These are phyloP conservation scores for Umbilicus rupestris DNA, from an alignment of 164 flowering plant species.

Conservation along the genomic window DNA sequence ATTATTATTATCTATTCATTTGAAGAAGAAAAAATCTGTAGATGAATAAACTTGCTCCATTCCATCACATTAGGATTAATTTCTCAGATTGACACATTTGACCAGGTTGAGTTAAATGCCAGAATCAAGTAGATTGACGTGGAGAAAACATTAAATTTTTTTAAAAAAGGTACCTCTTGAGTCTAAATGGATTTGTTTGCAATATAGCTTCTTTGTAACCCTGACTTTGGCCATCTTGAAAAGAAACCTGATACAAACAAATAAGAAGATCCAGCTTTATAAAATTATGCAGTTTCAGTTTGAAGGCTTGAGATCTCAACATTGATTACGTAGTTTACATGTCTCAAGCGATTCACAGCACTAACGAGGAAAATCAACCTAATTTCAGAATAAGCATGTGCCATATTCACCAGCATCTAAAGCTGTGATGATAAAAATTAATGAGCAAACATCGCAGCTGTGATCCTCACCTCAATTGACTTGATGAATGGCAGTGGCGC, in stretches of 20 bases:
- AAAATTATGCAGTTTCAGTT: not conserved
- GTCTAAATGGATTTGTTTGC: conserved; percentile 43
- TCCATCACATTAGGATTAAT: no score
- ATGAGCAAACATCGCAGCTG: not conserved
- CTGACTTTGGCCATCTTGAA: conserved; percentile 40
- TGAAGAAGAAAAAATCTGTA: no score
- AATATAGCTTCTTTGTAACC: conserved; percentile 46
- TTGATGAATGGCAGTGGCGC: conserved; percentile 76
- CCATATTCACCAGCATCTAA: not conserved
- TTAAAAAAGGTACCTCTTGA: conserved; percentile 36
- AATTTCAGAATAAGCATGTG: no score
- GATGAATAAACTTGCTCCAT: no score
- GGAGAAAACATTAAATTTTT: not conserved
- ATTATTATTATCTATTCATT: no score
- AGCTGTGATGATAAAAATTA: not conserved
- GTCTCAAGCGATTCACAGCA: no score
- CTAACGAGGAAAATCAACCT: no score
- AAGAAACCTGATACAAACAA: conserved; percentile 41
- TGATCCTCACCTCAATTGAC: conserved; percentile 57
- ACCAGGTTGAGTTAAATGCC: no score
- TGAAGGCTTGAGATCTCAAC: not conserved
- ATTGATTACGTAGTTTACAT: no score
- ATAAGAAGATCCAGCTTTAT: not conserved
- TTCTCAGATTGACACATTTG: no score
- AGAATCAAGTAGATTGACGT: no score